A percentile compares a stretch with the other conserved stretches of the same genome.
These are phyloP conservation scores for Macadamia tetraphylla DNA, from an alignment of 164 flowering plant genomes.

Conservation along the genomic window DNA sequence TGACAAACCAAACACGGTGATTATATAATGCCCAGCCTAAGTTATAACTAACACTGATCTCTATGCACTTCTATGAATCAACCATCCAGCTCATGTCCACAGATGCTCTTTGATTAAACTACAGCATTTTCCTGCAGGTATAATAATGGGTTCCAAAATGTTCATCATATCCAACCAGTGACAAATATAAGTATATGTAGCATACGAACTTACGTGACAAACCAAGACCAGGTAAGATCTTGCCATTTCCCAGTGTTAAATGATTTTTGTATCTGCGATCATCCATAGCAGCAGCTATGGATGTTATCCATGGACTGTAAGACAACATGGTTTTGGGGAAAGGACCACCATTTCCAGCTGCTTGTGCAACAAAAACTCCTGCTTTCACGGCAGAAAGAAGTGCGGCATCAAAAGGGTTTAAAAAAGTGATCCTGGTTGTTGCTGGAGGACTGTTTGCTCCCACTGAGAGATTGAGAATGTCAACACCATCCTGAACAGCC, in stretches of 20 bases:
- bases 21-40: too few relatives aligned
- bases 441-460: constrained; percentile 96
- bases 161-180: too few relatives aligned
- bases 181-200: not conserved
- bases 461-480: constrained; percentile 91
- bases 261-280: constrained; percentile 95
- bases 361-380: constrained; percentile 97
- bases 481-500: constrained; percentile 99
- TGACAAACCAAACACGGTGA: too few relatives aligned
- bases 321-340: constrained; percentile 87
- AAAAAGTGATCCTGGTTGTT: constrained; percentile 71
- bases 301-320: constrained; percentile 95
- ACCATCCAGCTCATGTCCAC: not conserved
- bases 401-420: constrained; percentile 90
- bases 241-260: constrained; percentile 79
- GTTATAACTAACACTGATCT: too few relatives aligned
- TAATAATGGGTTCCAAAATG: not conserved
- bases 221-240: constrained; percentile 78
- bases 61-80: too few relatives aligned
- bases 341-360: constrained; percentile 99
- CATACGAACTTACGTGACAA: constrained; percentile 70
- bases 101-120: too few relatives aligned
- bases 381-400: constrained; percentile 96
- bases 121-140: not conserved
- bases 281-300: constrained; percentile 96